Evolutionary conservation across 352 stramenopile species (phyloP).

Genomic region (Globisporangium alternatum): DNA sequence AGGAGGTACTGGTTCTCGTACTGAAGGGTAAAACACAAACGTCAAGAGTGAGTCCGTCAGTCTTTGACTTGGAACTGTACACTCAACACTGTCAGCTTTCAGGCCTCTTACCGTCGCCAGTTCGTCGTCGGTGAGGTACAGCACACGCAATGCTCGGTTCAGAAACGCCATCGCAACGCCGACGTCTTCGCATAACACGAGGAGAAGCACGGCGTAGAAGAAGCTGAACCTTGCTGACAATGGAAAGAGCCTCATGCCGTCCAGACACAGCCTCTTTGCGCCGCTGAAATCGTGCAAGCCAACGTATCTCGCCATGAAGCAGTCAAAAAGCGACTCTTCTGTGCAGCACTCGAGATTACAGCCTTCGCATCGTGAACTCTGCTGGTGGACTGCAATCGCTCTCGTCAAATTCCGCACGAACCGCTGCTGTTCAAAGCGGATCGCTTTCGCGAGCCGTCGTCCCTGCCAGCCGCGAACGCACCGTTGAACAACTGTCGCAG

Average conservation of each 20-base stretch:
- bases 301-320: slow-evolving; percentile 48
- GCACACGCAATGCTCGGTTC: slow-evolving; percentile 20
- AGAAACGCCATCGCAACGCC: slow-evolving; percentile 34
- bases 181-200: slow-evolving; percentile 42
- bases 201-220: slow-evolving; percentile 39
- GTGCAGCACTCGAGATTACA: slow-evolving; percentile 32
- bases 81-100: neutral
- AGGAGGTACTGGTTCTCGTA: slow-evolving; percentile 46
- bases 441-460: slow-evolving; percentile 18
- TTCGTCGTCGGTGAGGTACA: slow-evolving; percentile 24
- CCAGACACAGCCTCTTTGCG: slow-evolving; percentile 30
- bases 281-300: slow-evolving; percentile 46
- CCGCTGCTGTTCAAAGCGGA: slow-evolving; percentile 42
- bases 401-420: slow-evolving; percentile 27
- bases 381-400: slow-evolving; percentile 22
- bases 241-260: slow-evolving; percentile 37
- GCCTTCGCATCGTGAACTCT: slow-evolving; percentile 22
- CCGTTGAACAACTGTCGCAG: slow-evolving; percentile 35
- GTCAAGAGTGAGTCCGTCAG: neutral
- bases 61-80: neutral
- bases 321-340: slow-evolving; percentile 40
- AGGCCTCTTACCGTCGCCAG: slow-evolving; percentile 28
- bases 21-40: slow-evolving; percentile 19
- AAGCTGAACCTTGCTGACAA: slow-evolving; percentile 36
- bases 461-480: slow-evolving; percentile 37